Evolutionary conservation across 208 protist species (phyloP), one percentile per base, ranked within the genome.

Genomic region (Wallacemonas collosoma): DNA sequence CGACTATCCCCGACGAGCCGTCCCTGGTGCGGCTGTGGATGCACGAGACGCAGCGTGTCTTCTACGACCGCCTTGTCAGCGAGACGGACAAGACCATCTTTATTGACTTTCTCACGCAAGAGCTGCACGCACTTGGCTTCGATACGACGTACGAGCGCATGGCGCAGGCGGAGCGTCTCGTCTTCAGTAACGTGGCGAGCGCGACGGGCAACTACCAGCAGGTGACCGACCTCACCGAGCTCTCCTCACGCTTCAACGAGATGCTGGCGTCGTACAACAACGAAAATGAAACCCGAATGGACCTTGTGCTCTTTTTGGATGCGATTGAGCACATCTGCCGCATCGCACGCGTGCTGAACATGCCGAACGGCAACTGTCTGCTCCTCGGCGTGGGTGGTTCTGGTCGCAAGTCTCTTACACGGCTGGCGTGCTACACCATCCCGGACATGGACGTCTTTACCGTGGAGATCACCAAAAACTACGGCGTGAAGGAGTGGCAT

Each of bases 351-450:
- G 95, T 99, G 54, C 75, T 99, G 60, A 76, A 78, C 65, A 73
- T 98, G 82, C 98, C 98, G 11, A 92, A 92, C 58, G 98, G 98
- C 17, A 93, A 99, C 76, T 97, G 95, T 55, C 89, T 99, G 39
- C 85, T 99, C 14, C 87, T 99, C 6, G 98, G 98, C 54, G 94
- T 99, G 11, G 98, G 98, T 65, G 98, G 98, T n/a, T 98, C 91
- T 41, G 98, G 98, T 12, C 82, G 98, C 36, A 98, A 99, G 82
- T 98, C 90, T 1, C 82, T 99, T 14, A 96, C 98, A 6, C 89
- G 97, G 3, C 85, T 99, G 5, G 97, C 98, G 14, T 96, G 97
- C 72, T 93, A 91, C 74, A 94, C 99, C 38, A 90, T 94, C 47
- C 87, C 97, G 3, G 96, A 95, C 40, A 88, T 95, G 88, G 88